phyloP scores from a whole-genome alignment of 2,329 filamentous ascomycete genomes.

The Kalmusia sp. region DNA sequence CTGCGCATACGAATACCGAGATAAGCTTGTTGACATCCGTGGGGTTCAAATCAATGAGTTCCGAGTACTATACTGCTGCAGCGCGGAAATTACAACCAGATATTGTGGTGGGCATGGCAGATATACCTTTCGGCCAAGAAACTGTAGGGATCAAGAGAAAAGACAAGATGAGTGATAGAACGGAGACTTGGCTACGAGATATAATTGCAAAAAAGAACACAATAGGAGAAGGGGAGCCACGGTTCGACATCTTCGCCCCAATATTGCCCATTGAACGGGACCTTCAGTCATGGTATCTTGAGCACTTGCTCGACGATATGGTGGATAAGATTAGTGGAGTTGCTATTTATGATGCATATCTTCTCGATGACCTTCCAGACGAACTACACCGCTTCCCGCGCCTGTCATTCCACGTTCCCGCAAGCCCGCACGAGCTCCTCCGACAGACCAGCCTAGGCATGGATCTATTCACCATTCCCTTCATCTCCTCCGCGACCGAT shows the following conservation, averaged over 20 bases:
- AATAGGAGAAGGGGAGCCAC: constrained; percentile 34
- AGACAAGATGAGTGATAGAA: constrained; percentile 84
- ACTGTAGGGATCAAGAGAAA: constrained; percentile 73
- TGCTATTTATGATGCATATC: constrained; percentile 77
- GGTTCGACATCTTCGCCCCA: constrained; percentile 61
- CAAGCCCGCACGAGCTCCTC: constrained; percentile 78
- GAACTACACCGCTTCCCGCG: constrained; percentile 71
- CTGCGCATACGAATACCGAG: constrained; percentile 71
- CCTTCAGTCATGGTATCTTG: constrained; percentile 81
- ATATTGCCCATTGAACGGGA: constrained; percentile 78
- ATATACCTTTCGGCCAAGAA: constrained; percentile 67
- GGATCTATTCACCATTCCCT: constrained; percentile 80
- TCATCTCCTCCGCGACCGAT: constrained; percentile 77
- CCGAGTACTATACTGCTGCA: constrained; percentile 73
- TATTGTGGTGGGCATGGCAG: constrained; percentile 78
- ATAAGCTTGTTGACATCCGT: constrained; percentile 85
- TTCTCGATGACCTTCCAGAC: constrained; percentile 71
- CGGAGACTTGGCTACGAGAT: constrained; percentile 79
- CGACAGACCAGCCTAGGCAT: constrained; percentile 77
- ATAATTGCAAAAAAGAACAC: constrained; percentile 60
- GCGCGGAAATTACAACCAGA: constrained; percentile 75
- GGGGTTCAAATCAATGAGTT: constrained; percentile 76
- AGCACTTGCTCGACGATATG: constrained; percentile 72
- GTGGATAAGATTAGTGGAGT: constrained; percentile 65
- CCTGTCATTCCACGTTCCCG: constrained; percentile 74